Evolutionary conservation across 2,329 filamentous ascomycete species (phyloP), one percentile per base, ranked within the genome.

Genomic region (Escovopsis sp.): DNA sequence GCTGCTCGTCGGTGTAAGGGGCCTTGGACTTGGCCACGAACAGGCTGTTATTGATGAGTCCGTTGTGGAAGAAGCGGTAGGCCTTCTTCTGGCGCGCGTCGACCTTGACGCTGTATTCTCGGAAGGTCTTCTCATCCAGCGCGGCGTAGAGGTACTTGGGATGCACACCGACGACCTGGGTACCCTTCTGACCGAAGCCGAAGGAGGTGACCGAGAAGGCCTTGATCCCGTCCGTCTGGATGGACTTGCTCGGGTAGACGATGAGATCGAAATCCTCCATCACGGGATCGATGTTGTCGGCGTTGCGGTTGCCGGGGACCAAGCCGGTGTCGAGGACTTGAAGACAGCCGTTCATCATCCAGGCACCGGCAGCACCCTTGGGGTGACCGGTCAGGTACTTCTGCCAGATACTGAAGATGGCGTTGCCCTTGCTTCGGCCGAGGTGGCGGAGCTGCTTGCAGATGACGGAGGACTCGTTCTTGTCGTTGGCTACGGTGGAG

Each of bases 221-320:
- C 69, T 96, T 98, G 72, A 98, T 74, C 49, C 91, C 91, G 56
- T 98, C 91, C 7, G 91, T 98, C 70, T 98, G 91, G 54, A 98
- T 88, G 62, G 79, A 84, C 55, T 85, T 84, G 66, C 84, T 94
- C 38, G 91, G 91, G 66, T 95, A 98, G 49, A 96, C 85, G 53
- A 98, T 94, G 68, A 94, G 84, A 61, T 98, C 91, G 54, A 91
- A 98, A 61, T 95, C 77, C 73, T 96, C 89, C 84, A 98, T 93
- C 53, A 88, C 73, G 59, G 88, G 78, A 60, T 98, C 91, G 43
- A 98, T 80, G 53, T 98, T 98, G 69, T 98, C 91, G 41, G 91
- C 91, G 55, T 98, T 98, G 57, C 88, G 83, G 70, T 98, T 98
- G 46, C 91, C 91, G 12, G 91, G 91, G 23, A 98, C 89, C 40